Percentiles rank a stretch among this genome's conserved stretches.
These are phyloP conservation scores for Entomophthora muscae DNA, from an alignment of 371 early-diverging fungal genomes.

Conservation along the genomic window DNA sequence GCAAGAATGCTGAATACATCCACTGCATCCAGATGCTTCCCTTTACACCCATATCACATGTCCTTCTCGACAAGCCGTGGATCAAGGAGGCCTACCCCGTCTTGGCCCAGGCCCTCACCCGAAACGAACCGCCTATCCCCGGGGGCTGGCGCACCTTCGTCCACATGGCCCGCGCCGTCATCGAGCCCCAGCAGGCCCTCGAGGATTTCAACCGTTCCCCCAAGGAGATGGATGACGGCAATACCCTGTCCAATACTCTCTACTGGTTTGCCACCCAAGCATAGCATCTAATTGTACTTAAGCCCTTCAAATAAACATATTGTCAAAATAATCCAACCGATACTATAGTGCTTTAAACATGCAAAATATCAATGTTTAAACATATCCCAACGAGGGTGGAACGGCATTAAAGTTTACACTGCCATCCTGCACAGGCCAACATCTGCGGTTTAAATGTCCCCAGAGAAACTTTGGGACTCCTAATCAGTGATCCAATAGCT, in stretches of 20 bases:
- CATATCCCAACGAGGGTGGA: no score
- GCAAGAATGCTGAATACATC: conserved; percentile 30
- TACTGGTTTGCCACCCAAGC: conserved; percentile 29
- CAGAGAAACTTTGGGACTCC: no score
- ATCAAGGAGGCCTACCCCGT: conserved; percentile 17
- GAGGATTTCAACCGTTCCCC: not conserved
- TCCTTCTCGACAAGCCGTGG: conserved; percentile 38
- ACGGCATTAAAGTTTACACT: no score
- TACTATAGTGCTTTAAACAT: no score
- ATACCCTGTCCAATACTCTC: conserved; percentile 32
- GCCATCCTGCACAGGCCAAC: no score
- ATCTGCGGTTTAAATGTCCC: no score
- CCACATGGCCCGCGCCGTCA: conserved; percentile 28
- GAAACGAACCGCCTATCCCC: conserved; percentile 12
- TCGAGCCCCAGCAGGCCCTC: conserved; percentile 16
- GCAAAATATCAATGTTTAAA: no score
- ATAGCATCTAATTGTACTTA: not conserved
- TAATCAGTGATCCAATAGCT: no score
- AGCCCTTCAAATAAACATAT: not conserved
- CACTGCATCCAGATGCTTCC: conserved; percentile 68
- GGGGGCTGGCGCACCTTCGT: conserved; percentile 35
- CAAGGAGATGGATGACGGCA: conserved; percentile 31
- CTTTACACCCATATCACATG: conserved; percentile 42
- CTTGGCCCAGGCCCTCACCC: conserved; percentile 14
- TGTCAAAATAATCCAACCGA: no score